Base-by-base conservation (phyloP, 371 early-diverging fungal species). In the Zychaea mexicana region DNA sequence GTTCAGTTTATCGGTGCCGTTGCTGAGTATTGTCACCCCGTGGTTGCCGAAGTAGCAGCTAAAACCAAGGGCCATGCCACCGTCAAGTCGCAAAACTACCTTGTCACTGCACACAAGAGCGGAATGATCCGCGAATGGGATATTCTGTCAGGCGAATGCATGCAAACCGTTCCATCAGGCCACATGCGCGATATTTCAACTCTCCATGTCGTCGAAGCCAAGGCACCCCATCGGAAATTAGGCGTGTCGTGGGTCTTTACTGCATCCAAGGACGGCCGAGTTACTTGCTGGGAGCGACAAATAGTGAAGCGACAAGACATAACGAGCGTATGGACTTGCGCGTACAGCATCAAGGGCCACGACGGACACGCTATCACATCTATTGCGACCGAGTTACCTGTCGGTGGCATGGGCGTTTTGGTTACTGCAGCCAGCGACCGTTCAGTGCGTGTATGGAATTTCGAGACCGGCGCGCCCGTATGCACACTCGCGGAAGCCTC, bases 341-440 rank as follows among this genome's bases (percentile, higher is more conserved):
- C 71, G 8, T 76, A 76, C 26, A 72, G 65, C 9, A 57, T 76
- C 15, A 53, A 68, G 5, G 69, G 60, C 7, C 72, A 70, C 17
- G 42, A 52, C 4, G 67, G 60, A 1, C 60, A 60, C 26, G 26
- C 67, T 9, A 67, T 76, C n/a, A 74, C 79, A 0, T 53, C 69
- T 3, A n/a, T 76, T 12, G 60, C 70, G 12, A 61, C 74, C 28
- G 72, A 73, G 8, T 55, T 64, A 6, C 64, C 76, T 7, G 70
- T 68, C 3, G 72, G 71, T 61, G 73, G 73, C 19, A 66, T 69
- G 33, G 73, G 77, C 31, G 55, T 67, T 6, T 58, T 77, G 19
- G 88, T 93, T 4, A 86, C 94, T 0, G 96, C 93, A 28, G 90
- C 92, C 15, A 90, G 85, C 58, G 93, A 94, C 70, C 81, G 85